These are phyloP conservation scores for Fraxinus excelsior DNA, from an alignment of 257 asterid genomes.

Conservation along the genomic window DNA sequence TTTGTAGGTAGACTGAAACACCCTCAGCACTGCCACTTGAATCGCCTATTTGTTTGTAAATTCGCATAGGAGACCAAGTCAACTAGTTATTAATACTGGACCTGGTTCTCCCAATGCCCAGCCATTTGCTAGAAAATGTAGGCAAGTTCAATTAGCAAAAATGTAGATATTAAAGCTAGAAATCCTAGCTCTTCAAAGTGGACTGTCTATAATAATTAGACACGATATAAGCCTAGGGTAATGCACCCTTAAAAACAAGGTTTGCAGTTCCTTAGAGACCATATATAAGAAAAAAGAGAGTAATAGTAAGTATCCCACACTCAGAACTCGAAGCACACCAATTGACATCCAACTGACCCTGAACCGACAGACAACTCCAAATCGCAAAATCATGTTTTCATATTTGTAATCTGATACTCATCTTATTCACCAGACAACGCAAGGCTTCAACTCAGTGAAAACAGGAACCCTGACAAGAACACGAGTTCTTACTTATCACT, in stretches of 20 bases:
- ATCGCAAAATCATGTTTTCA: not conserved
- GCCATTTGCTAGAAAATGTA: not conserved
- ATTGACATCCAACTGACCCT: slow-evolving; percentile 23
- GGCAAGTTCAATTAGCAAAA: not conserved
- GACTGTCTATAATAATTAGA: not conserved
- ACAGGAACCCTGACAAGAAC: slow-evolving; percentile 28
- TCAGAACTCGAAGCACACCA: slow-evolving; percentile 30
- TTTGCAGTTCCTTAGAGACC: not conserved
- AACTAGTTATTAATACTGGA: not conserved
- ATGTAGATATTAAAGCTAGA: not conserved
- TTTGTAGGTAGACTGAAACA: not conserved
- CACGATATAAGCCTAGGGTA: slow-evolving; percentile 15
- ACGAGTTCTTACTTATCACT: slow-evolving; percentile 37
- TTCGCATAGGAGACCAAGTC: not conserved
- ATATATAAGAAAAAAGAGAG: not conserved
- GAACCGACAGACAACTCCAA: slow-evolving; percentile 1
- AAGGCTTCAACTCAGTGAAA: slow-evolving; percentile 32
- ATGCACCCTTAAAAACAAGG: slow-evolving; percentile 28
- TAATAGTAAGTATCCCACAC: slow-evolving; percentile 15
- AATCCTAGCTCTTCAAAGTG: not conserved
- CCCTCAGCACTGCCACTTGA: not conserved
- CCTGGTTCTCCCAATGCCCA: not conserved
- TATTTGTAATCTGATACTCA: slow-evolving; percentile 13
- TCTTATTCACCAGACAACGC: slow-evolving; percentile 35
- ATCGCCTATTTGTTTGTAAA: not conserved